Conservation (phyloP, 2,329 filamentous ascomycete species). For the Phaeosphaeriaceae sp. region DNA sequence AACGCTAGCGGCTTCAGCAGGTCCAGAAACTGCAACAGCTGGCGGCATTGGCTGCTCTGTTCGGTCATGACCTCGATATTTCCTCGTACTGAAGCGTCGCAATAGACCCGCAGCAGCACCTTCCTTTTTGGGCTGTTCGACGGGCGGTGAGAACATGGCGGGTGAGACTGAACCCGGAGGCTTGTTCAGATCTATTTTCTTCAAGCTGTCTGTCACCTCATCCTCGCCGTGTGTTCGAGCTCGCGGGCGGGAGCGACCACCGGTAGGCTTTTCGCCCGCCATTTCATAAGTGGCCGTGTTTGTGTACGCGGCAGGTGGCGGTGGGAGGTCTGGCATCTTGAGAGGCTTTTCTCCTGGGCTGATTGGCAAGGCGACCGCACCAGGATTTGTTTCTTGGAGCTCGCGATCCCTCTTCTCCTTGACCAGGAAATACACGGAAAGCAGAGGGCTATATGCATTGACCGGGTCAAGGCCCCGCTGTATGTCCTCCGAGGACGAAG, state of each 20-base stretch:
- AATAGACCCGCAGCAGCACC: conserved; percentile 84
- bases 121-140: conserved; percentile 74
- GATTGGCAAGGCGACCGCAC: conserved; percentile 64
- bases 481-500: conserved; percentile 84
- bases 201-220: conserved; percentile 77
- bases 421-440: conserved; percentile 97
- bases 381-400: conserved; percentile 64
- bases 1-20: conserved; percentile 67
- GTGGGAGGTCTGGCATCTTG: conserved; percentile 75
- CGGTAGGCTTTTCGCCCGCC: conserved; percentile 85
- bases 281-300: conserved; percentile 86
- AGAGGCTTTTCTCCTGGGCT: conserved; percentile 64
- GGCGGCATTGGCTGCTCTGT: conserved; percentile 71
- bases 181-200: conserved; percentile 66
- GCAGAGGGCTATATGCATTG: conserved; percentile 89
- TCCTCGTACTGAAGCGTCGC: conserved; percentile 88
- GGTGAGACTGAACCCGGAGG: conserved; percentile 56
- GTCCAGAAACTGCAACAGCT: conserved; percentile 80
- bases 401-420: conserved; percentile 91
- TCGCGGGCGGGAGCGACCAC: conserved; percentile 80
- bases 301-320: conserved; percentile 87
- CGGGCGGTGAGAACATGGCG: conserved; percentile 62
- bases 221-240: conserved; percentile 95
- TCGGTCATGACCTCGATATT: conserved; percentile 65
- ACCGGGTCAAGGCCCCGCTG: conserved; percentile 84